Conservation (phyloP, 331 rosid species). For the Acacia concinna region DNA sequence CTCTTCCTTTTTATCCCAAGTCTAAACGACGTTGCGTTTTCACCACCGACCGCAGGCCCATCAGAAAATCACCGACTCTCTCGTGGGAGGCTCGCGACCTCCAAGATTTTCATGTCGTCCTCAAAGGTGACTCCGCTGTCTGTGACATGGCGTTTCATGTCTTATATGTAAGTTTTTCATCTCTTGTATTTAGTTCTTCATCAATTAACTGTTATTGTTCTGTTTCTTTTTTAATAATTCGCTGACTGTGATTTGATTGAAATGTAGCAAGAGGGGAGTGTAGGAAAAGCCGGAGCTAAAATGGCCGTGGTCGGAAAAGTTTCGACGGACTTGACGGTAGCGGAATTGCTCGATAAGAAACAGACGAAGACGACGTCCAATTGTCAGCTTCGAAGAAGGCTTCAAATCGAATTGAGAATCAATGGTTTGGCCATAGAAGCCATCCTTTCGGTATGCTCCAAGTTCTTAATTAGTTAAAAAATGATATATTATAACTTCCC, state of each 20-base stretch:
- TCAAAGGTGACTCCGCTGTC: slow-evolving; percentile 26
- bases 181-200: too few relatives aligned
- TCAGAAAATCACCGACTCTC: slow-evolving; percentile 17
- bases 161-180: slow-evolving; percentile 44
- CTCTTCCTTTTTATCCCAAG: slow-evolving; percentile 38
- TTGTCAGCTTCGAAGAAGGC: slow-evolving; percentile 39
- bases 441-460: slow-evolving; percentile 53
- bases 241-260: background rate
- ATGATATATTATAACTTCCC: background rate
- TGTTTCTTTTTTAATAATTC: background rate
- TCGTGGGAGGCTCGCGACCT: slow-evolving; percentile 52
- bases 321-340: slow-evolving; percentile 38
- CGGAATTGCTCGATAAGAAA: slow-evolving; percentile 31
- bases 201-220: background rate
- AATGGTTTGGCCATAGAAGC: slow-evolving; percentile 50
- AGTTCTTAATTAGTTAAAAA: background rate
- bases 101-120: slow-evolving; percentile 33
- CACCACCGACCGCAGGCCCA: slow-evolving; percentile 32
- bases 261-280: slow-evolving; percentile 39
- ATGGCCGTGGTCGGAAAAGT: slow-evolving; percentile 53
- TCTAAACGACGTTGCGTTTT: slow-evolving; percentile 36
- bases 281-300: slow-evolving; percentile 30
- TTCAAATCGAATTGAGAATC: slow-evolving; percentile 52
- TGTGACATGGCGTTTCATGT: slow-evolving; percentile 51
- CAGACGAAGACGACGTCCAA: slow-evolving; percentile 31